Conservation (phyloP, 352 stramenopile species). For the Phytophthora rubi region DNA sequence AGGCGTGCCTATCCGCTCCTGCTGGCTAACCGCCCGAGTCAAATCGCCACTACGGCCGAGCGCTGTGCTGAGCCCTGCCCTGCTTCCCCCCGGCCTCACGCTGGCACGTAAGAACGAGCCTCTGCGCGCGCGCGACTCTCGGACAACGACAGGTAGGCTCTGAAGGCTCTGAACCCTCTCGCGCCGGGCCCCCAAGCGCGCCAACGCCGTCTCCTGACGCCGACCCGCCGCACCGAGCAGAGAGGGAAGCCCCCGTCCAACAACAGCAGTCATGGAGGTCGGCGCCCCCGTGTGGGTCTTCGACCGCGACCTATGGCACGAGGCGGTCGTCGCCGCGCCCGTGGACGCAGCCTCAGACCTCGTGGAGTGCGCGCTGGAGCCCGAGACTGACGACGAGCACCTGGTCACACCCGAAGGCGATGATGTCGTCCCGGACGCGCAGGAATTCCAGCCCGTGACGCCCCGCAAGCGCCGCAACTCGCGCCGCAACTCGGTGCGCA, state of each 20-base stretch:
- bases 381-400: constrained; percentile 47
- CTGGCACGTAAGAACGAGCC: constrained; percentile 13
- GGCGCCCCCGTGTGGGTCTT: constrained; percentile 81
- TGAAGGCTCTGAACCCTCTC: constrained; percentile 21
- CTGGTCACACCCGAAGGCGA: constrained; percentile 35
- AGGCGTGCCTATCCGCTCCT: constrained; percentile 31
- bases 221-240: background rate
- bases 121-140: constrained; percentile 3
- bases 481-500: constrained; percentile 50
- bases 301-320: constrained; percentile 71
- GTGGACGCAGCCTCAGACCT: constrained; percentile 47
- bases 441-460: constrained; percentile 47
- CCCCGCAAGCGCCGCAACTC: constrained; percentile 55
- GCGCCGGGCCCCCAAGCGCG: constrained; percentile 21
- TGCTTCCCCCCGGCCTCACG: background rate
- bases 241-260: background rate
- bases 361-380: constrained; percentile 65
- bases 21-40: constrained; percentile 30
- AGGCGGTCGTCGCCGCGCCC: constrained; percentile 60
- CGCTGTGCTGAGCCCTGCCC: no score
- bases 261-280: constrained; percentile 60
- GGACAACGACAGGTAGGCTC: constrained; percentile 13
- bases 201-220: constrained; percentile 18
- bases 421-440: constrained; percentile 25
- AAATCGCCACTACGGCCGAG: constrained; percentile 26